Evolutionary conservation across 1,139 yeast genomes (phyloP), one percentile per base, ranked within the genome.

Genomic region (Pichia sp.): DNA sequence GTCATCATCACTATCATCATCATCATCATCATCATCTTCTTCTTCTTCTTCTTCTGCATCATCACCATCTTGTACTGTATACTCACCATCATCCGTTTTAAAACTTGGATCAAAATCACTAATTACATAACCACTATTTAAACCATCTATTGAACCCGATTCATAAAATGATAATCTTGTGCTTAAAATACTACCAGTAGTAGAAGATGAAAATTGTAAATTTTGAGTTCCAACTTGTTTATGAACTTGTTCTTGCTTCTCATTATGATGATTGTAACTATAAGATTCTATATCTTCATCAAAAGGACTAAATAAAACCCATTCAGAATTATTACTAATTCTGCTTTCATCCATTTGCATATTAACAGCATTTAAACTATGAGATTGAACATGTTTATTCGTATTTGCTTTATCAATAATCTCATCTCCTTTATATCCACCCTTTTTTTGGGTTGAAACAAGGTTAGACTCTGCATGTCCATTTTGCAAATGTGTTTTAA

Each of bases 231-330:
- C 22, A 24, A 22, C 35, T 14, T 25, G 31, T 14, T 8, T 20
- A 8, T 3, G n/a, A 18, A 2, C 15, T 9, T 15, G 11, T 8
- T 34, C 31, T 6, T 22, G 11, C 20, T 4, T 8, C 7, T n/a
- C 11, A 13, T 25, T 18, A 20, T 11, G 22, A 16, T 15, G 4
- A 20, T 20, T 19, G n/a, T 21, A 13, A 3, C 24, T 18, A 16
- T 33, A 35, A 20, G 16, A 16, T 7, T 29, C 28, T 4, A n/a
- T 29, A 11, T 29, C 25, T n/a, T 38, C 37, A 15, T 26, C 35
- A 23, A 28, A 21, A 2, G 31, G 38, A 26, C 31, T 33, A 28
- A 42, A 42, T 6, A 42, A 23, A 11, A 42, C 10, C 46, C 46
- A 42, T 24, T 42, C 46, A 1, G 46, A 38, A 6, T 31, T 31